These are phyloP conservation scores for Ephemerocybe angulata DNA, from an alignment of 768 basidiomycete genomes.

Conservation along the genomic window DNA sequence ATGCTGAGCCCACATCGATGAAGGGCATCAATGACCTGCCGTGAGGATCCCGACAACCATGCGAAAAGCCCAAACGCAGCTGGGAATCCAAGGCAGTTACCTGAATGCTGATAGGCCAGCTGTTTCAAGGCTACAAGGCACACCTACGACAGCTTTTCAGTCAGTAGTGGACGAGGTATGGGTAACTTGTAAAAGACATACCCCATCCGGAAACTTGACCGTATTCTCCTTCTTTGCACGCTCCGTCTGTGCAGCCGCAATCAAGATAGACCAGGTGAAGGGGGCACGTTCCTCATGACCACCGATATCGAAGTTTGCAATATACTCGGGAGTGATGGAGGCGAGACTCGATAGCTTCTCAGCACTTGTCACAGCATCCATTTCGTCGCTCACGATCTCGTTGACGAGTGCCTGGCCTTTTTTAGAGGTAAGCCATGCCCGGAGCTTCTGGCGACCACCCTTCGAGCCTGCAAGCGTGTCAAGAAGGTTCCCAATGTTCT, in stretches of 20 bases:
- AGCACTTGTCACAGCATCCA: background rate
- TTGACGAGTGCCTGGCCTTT: background rate
- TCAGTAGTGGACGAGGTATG: background rate
- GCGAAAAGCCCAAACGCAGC: background rate
- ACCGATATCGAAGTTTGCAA: background rate
- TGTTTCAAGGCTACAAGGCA: background rate
- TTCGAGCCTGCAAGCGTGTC: background rate
- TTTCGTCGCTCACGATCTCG: background rate
- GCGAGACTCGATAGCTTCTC: background rate
- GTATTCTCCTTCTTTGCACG: background rate
- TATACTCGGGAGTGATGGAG: background rate
- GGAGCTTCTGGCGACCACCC: background rate
- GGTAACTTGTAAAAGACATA: background rate
- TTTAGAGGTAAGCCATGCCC: background rate
- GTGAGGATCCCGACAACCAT: background rate
- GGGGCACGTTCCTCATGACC: background rate
- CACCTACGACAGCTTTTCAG: background rate
- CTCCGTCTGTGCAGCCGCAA: background rate
- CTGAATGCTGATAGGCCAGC: constrained; percentile 3
- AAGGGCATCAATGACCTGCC: background rate
- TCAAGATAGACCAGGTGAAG: background rate
- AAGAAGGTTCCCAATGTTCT: background rate
- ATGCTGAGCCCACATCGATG: constrained; percentile 1
- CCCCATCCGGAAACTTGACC: background rate
- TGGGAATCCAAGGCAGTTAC: constrained; percentile 3